Base-by-base conservation (phyloP, 148 eudicot species). In the Camellia sinensis region DNA sequence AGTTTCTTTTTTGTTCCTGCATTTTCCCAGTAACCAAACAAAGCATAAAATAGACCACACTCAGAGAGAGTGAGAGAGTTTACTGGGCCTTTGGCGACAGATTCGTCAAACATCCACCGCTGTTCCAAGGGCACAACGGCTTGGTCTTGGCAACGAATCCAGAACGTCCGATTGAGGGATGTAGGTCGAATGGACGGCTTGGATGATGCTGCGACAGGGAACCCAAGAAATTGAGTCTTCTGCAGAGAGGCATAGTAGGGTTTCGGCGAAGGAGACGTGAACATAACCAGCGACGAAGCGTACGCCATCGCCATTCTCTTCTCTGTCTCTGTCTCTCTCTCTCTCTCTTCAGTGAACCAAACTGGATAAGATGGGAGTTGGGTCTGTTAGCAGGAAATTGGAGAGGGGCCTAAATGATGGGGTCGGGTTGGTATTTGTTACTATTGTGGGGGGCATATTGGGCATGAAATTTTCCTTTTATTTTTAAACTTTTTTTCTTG, bases 61-160 rank as follows among this genome's bases (percentile, higher is more conserved):
- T 5, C 13, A 43, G 15, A 18, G 62, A 60, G 21, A 5, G 17
- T 3, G 44, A 61, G 66, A 52, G 65, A 1, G 41, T 0, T 78
- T 90, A 96, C 99, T 6, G 89, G 92, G 85, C 99, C 97, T 62
- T 44, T 44, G 29, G 89, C 70, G 78, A 89, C 89, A 40, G 85
- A 77, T 3, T 84, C 82, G 21, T 89, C 90, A 17, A 97, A 92
- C 99, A 97, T 92, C 99, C 97, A 96, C 0, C 94, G 90, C 70
- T 96, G 94, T 1, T 90, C 92, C 17, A 80, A 37, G 1, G 98
- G 98, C 10, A 94, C 85, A n/a, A 66, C 43, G 2, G 88, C 60
- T 43, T 68, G 45, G 12, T 84, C 79, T 79, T 88, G 81, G 84
- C 93, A 89, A 64, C 81, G 87, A 46, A 90, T 82, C 54, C 80